These are phyloP conservation scores for Alliaria petiolata DNA, from an alignment of 345 rosid genomes.

Conservation along the genomic window DNA sequence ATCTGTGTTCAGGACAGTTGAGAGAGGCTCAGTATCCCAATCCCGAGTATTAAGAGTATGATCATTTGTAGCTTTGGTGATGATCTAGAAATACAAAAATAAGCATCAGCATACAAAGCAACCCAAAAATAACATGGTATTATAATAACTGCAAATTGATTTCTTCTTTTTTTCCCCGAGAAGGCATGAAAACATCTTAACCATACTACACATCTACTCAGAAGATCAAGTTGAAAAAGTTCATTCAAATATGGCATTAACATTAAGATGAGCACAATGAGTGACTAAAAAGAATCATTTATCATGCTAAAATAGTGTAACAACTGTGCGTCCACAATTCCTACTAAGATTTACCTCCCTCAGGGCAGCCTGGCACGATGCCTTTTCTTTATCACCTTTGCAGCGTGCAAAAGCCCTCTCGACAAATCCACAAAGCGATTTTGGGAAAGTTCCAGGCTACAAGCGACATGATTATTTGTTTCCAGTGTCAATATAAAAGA, in stretches of 20 bases:
- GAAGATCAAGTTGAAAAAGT: background rate
- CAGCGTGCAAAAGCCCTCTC: conserved; percentile 88
- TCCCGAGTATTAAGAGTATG: conserved; percentile 63
- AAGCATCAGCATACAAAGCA: conserved; percentile 15
- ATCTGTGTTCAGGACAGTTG: conserved; percentile 45
- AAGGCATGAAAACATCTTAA: conserved; percentile 11
- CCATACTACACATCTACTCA: background rate
- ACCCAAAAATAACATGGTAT: background rate
- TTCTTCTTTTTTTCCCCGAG: background rate
- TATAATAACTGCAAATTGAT: background rate
- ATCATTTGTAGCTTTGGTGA: conserved; percentile 66
- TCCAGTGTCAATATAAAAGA: background rate
- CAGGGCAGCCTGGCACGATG: conserved; percentile 68
- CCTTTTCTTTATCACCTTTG: conserved; percentile 65
- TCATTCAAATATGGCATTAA: background rate
- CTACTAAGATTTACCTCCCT: conserved; percentile 51
- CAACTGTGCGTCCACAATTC: background rate
- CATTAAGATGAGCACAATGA: background rate
- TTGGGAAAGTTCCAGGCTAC: conserved; percentile 76
- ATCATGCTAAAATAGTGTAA: conserved; percentile 6
- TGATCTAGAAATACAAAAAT: conserved; percentile 45
- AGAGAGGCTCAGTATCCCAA: conserved; percentile 88
- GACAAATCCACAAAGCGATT: conserved; percentile 74
- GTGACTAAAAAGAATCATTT: background rate
- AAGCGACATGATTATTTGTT: conserved; percentile 20